These are phyloP conservation scores for Aspergillus ibericus DNA, from an alignment of 2,329 filamentous ascomycete species.

Conservation along the genomic window DNA sequence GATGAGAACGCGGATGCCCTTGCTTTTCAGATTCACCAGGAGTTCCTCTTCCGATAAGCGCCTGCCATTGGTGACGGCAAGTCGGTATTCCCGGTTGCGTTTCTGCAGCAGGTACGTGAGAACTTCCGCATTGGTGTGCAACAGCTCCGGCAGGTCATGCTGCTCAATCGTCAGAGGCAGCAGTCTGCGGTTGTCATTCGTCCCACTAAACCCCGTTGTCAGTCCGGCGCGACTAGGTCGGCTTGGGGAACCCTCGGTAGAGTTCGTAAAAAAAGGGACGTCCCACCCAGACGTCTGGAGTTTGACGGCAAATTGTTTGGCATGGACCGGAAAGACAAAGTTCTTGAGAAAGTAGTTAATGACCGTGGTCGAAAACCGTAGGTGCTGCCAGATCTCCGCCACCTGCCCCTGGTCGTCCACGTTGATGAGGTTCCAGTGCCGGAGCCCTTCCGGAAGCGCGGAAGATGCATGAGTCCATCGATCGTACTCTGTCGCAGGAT, in stretches of 20 bases:
- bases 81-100: conserved; percentile 52
- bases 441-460: conserved; percentile 48
- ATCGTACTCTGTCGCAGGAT: conserved; percentile 59
- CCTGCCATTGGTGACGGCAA: conserved; percentile 29
- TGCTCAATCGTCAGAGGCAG: conserved; percentile 64
- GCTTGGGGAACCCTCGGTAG: neutral
- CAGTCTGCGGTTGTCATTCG: conserved; percentile 63
- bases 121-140: conserved; percentile 65
- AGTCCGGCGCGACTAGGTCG: conserved; percentile 24
- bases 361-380: conserved; percentile 52
- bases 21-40: conserved; percentile 39
- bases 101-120: conserved; percentile 57
- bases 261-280: conserved; percentile 50
- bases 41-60: conserved; percentile 51
- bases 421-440: conserved; percentile 60
- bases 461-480: conserved; percentile 46
- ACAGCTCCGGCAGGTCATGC: conserved; percentile 56
- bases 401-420: conserved; percentile 57
- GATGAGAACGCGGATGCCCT: conserved; percentile 56
- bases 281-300: conserved; percentile 69
- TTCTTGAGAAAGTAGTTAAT: conserved; percentile 64
- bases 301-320: conserved; percentile 64
- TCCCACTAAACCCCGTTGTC: conserved; percentile 71
- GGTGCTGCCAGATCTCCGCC: conserved; percentile 49
- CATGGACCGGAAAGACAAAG: conserved; percentile 65